These are phyloP conservation scores for Penicillium macrosclerotiorum DNA, from an alignment of 495 filamentous ascomycete species.

Conservation along the genomic window DNA sequence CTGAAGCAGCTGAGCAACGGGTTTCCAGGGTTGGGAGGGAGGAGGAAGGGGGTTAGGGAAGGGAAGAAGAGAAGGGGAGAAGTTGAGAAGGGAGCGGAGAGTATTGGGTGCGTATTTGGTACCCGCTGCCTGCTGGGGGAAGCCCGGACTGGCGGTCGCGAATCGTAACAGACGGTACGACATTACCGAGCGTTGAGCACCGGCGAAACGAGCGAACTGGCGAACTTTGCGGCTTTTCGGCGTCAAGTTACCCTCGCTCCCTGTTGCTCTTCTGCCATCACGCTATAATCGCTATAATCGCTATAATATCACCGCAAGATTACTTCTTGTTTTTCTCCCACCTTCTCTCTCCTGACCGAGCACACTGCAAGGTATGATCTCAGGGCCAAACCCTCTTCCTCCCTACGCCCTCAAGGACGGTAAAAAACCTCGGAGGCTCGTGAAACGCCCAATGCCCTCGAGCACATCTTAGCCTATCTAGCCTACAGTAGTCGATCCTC, in stretches of 20 bases:
- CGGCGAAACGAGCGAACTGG: too few relatives aligned
- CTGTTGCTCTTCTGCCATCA: too few relatives aligned
- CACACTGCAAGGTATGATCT: too few relatives aligned
- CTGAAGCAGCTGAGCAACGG: conserved; percentile 13
- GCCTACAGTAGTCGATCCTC: too few relatives aligned
- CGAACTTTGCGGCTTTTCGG: background rate
- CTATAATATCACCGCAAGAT: too few relatives aligned
- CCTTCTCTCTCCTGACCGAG: too few relatives aligned
- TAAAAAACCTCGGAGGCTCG: conserved; percentile 2
- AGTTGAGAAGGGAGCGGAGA: conserved; percentile 22
- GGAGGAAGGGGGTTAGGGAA: conserved; percentile 13
- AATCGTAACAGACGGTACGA: conserved; percentile 6
- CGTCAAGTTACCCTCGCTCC: background rate
- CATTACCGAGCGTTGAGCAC: conserved; percentile 7
- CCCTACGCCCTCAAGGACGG: too few relatives aligned
- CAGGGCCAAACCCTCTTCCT: too few relatives aligned
- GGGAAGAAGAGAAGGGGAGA: conserved; percentile 17
- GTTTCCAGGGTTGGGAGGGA: conserved; percentile 6
- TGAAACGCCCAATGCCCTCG: conserved; percentile 10
- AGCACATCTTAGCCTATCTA: too few relatives aligned
- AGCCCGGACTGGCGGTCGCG: conserved; percentile 12
- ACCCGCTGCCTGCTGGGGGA: conserved; percentile 2
- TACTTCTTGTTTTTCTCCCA: too few relatives aligned
- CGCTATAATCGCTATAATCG: too few relatives aligned
- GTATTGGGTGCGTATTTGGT: conserved; percentile 29